Conservation (phyloP, 2,329 filamentous ascomycete genomes). For the Aureobasidium sp. region DNA sequence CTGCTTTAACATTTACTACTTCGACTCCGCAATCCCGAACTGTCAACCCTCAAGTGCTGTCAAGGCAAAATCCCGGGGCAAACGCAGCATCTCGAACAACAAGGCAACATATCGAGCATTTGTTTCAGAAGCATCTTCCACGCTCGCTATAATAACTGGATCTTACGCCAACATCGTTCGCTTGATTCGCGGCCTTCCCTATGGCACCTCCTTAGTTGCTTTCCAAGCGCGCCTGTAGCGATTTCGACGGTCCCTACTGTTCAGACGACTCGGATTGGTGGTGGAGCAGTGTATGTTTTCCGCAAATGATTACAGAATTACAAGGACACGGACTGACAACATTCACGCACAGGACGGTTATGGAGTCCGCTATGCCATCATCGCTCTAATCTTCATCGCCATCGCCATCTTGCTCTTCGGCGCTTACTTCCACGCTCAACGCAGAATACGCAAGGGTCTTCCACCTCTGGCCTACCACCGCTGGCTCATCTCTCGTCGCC, state of each 20-base stretch:
- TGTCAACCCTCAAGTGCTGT: not conserved
- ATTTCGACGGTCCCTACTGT: not conserved
- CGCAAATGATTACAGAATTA: not conserved
- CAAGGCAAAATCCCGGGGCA: not conserved
- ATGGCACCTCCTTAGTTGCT: not conserved
- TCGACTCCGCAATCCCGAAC: not conserved
- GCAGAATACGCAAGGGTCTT: conserved; percentile 55
- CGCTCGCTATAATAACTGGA: not conserved
- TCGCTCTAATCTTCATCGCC: conserved; percentile 51
- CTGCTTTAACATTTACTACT: too few species aligned
- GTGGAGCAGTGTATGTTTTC: conserved; percentile 1
- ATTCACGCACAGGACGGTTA: conserved; percentile 43
- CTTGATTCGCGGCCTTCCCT: not conserved
- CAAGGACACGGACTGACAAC: not conserved
- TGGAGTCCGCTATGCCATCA: conserved; percentile 63
- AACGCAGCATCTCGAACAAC: not conserved
- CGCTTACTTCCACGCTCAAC: conserved; percentile 62
- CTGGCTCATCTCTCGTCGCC: conserved; percentile 23
- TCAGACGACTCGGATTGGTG: not conserved
- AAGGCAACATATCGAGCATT: not conserved
- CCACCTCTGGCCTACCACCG: conserved; percentile 62
- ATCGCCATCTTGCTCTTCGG: conserved; percentile 55
- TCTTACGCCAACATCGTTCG: not conserved
- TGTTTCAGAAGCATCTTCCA: not conserved
- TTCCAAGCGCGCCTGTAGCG: not conserved